Evolutionary conservation across 345 rosid species (phyloP).

Genomic region (Iberis pinnata): DNA sequence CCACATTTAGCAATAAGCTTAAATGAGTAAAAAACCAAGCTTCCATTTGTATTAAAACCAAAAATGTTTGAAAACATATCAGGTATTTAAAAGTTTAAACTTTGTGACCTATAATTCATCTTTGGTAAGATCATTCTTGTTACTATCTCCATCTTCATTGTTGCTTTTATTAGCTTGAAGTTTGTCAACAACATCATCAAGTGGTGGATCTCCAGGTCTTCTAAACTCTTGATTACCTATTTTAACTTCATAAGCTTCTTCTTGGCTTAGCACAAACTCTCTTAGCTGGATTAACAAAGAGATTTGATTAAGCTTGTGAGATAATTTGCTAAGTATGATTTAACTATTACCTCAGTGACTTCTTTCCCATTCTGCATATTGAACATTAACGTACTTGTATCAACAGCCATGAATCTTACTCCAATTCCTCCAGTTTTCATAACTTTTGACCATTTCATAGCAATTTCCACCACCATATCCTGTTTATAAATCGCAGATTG

Average conservation of each 20-base stretch:
- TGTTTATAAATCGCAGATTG: too few relatives aligned
- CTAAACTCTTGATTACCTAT: slow-evolving; percentile 65
- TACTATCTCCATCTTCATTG: slow-evolving; percentile 5
- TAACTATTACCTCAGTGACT: too few relatives aligned
- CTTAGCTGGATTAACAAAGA: too few relatives aligned
- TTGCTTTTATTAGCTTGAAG: slow-evolving; percentile 30
- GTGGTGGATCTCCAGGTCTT: slow-evolving; percentile 78
- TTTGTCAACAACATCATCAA: slow-evolving; percentile 49
- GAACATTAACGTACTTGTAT: slow-evolving; percentile 74
- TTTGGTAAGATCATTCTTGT: slow-evolving; percentile 27
- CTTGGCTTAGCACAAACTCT: slow-evolving; percentile 67
- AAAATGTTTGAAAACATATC: slow-evolving; percentile 11
- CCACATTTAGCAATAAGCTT: slow-evolving; percentile 72
- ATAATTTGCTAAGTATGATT: too few relatives aligned
- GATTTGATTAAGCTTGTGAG: too few relatives aligned
- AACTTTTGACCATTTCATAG: slow-evolving; percentile 69
- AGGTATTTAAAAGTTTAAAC: too few relatives aligned
- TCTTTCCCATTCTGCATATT: too few relatives aligned
- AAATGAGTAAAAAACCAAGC: slow-evolving; percentile 34
- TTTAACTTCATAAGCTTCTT: slow-evolving; percentile 81
- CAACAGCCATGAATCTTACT: slow-evolving; percentile 63
- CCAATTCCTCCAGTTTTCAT: slow-evolving; percentile 69
- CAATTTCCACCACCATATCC: slow-evolving; percentile 61
- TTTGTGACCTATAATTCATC: slow-evolving; percentile 49
- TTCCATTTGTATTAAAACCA: slow-evolving; percentile 14